Evolutionary conservation across 2,329 filamentous ascomycete genomes (phyloP).

Genomic region (Diplocarpon rosae): DNA sequence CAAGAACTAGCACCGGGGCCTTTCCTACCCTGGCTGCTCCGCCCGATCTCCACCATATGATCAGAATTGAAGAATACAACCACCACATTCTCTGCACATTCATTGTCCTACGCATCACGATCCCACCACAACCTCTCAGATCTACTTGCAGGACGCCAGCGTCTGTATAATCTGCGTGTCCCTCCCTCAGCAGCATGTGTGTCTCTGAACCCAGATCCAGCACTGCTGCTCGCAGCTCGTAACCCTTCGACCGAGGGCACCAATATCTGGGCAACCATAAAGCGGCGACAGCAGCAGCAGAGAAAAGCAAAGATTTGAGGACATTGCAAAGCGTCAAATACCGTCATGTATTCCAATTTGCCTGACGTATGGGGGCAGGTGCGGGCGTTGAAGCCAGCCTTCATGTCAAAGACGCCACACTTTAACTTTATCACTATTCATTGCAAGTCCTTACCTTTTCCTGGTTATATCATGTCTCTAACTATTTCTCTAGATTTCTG

Average conservation of each 20-base stretch:
- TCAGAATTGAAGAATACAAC: too few species aligned
- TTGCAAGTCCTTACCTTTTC: slow-evolving; percentile 40
- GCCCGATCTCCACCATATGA: too few species aligned
- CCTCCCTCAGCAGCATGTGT: slow-evolving; percentile 2
- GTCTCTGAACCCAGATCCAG: slow-evolving; percentile 5
- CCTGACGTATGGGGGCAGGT: slow-evolving; percentile 31
- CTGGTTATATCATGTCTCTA: too few species aligned
- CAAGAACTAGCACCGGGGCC: too few species aligned
- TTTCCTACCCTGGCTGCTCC: too few species aligned
- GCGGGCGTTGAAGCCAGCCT: slow-evolving; percentile 42
- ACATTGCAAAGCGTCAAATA: background rate
- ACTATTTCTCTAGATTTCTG: slow-evolving; percentile 51
- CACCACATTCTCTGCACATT: too few species aligned
- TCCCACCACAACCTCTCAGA: too few species aligned
- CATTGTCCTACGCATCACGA: too few species aligned
- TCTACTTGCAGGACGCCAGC: too few species aligned
- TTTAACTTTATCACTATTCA: slow-evolving; percentile 77
- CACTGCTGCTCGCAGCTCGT: slow-evolving; percentile 4
- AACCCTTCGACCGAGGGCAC: background rate
- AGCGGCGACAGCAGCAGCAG: background rate
- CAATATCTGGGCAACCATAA: background rate
- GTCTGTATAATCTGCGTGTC: background rate
- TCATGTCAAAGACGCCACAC: slow-evolving; percentile 49
- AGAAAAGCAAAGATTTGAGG: background rate
- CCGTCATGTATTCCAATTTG: slow-evolving; percentile 20